Evolutionary conservation across 352 stramenopile genomes (phyloP), one percentile per base, ranked within the genome.

Genomic region (Pythium dissotocum): DNA sequence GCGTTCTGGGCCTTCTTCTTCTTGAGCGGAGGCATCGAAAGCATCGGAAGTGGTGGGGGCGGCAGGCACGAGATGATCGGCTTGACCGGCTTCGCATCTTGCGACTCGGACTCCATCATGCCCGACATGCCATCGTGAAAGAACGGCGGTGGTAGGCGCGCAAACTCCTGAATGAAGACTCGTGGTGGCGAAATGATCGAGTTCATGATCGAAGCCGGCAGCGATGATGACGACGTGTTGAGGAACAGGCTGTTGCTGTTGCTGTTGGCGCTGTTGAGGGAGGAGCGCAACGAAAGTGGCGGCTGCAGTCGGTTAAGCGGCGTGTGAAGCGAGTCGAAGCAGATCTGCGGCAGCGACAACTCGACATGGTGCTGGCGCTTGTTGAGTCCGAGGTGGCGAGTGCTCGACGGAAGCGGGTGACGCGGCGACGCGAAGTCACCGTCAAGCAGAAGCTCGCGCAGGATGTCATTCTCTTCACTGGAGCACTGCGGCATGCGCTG

Each of bases 91-190:
- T 72, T 71, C 16, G 63, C 46, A 6, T 78, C 72, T 4, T 78
- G 66, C 13, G 72, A 48, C 1, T 77, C 72, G 3, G 63, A 49
- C 1, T 80, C 74, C 33, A 76, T 36, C 30, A 61, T 66, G 16
- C 40, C 16, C 0, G 57, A 71, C 4, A 54, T 28, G 24, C 61
- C 69, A 36, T 93, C 85, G n/a, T 89, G 71, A 59, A 89, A 90
- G 61, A 93, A 93, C 16, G 80, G 80, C 13, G 80, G 73, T 1
- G 79, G 82, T 13, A 90, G 59, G 33, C 82, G 79, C 26, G 73
- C 78, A 70, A 91, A 93, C 51, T 93, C 85, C 46, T 93, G 85
- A 58, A 89, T 87, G 69, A 93, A 91, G 24, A 91, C 81, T 6
- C 82, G 77, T 12, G 85, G 85, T 32, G 85, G 85, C 14, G 85